Base-by-base conservation (phyloP, 108 stramenopile species). In the Fistulifera pelliculosa region DNA sequence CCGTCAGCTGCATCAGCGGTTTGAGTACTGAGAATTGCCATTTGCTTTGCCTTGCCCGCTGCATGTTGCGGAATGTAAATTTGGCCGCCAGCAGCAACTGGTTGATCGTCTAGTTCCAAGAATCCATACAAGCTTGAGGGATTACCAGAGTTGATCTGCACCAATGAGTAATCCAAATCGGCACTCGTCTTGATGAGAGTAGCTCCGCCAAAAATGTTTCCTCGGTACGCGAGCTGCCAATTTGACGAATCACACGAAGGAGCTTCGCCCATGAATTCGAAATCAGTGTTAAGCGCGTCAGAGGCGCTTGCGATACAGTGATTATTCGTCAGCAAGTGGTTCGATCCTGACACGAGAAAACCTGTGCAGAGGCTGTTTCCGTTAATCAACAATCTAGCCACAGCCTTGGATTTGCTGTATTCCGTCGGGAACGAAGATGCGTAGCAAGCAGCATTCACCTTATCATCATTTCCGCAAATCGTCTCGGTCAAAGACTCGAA, bases 31-130 rank as follows among this genome's bases (percentile, higher is more conserved):
- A 19, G 6, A 39, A 38, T 38, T 3, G 35, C 44, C 14, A 59
- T 21, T 6, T 59, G 44, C 58, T 59, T 59, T 3, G 31, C 58
- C 5, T 16, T 42, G n/a, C 47, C 58, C 8, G 8, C 28, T 16
- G 58, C 7, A 13, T 59, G 58, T 23, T 59, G 58, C 6, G 49
- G 49, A 27, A 59, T 59, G 47, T 49, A 59, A 23, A 59, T 59
- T 16, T 59, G 31, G 8, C 31, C 31, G 31, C 31, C 31, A 5
- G 18, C 47, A 51, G 13, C 15, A 11, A 21, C 25, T n/a, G n/a
- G 18, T n/a, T 26, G 10, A 51, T 51, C 23, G 50, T 51, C 50
- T 3, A 51, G 50, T 24, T 51, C 50, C 50, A 51, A 6, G 24
- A 23, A 51, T 24, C 50, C 26, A 51, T 35, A 35, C 6, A 35